These are phyloP conservation scores for Inga laurina DNA, from an alignment of 306 rosid genomes.

Conservation along the genomic window DNA sequence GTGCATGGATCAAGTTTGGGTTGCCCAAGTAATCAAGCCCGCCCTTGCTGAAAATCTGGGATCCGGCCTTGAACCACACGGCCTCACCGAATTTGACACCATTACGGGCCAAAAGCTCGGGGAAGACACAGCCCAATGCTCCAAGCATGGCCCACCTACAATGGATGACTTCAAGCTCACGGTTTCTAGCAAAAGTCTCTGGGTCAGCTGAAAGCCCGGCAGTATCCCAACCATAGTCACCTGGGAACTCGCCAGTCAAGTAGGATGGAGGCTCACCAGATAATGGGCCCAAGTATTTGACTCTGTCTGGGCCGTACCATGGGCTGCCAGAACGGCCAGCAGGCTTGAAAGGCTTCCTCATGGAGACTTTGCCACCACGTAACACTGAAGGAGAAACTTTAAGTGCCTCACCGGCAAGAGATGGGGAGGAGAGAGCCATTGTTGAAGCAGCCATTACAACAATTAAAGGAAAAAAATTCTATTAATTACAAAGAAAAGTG, in stretches of 20 bases:
- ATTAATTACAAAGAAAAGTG: not conserved
- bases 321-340: slow-evolving; percentile 39
- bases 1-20: slow-evolving; percentile 36
- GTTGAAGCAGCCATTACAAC: slow-evolving; percentile 56
- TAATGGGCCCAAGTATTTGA: slow-evolving; percentile 16
- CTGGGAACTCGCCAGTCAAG: not conserved
- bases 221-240: slow-evolving; percentile 49
- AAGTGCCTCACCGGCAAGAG: slow-evolving; percentile 53
- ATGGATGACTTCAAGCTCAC: not conserved
- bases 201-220: slow-evolving; percentile 56
- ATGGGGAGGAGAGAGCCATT: slow-evolving; percentile 64
- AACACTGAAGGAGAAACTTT: slow-evolving; percentile 33
- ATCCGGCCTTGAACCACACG: slow-evolving; percentile 74
- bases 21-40: slow-evolving; percentile 69
- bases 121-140: slow-evolving; percentile 57
- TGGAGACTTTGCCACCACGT: not conserved
- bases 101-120: slow-evolving; percentile 63
- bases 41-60: slow-evolving; percentile 70
- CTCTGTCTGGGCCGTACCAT: not conserved
- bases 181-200: not conserved
- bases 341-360: slow-evolving; percentile 42
- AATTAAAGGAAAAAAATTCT: not conserved
- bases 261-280: not conserved
- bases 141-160: not conserved
- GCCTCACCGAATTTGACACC: slow-evolving; percentile 62